phyloP scores from a whole-genome alignment of 2,329 filamentous ascomycete species.

The Keithomyces neogunnii region DNA sequence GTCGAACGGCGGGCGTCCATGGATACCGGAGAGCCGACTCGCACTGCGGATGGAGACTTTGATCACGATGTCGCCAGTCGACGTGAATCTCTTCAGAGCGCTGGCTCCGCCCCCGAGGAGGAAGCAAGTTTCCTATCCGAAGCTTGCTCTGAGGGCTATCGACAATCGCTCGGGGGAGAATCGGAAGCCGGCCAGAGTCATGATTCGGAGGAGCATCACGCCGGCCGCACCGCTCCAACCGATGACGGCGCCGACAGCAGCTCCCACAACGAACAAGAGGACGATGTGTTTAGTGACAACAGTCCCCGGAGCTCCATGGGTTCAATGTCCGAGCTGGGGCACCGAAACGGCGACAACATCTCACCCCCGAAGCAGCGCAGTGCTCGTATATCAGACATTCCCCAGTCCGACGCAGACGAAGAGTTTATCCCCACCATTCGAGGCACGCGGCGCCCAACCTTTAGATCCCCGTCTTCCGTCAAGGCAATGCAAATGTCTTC shows the following conservation, averaged over 20 bases:
- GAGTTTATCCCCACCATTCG: constrained; percentile 47
- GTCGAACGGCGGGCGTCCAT: constrained; percentile 30
- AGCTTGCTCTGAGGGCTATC: constrained; percentile 12
- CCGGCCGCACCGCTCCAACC: constrained; percentile 7
- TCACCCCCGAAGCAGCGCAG: constrained; percentile 21
- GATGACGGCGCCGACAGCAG: constrained; percentile 32
- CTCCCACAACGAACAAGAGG: constrained; percentile 43
- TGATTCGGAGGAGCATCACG: constrained; percentile 10
- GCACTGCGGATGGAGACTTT: constrained; percentile 42
- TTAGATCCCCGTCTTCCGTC: constrained; percentile 61
- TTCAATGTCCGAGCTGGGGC: constrained; percentile 34
- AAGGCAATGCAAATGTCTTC: constrained; percentile 66
- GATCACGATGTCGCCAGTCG: constrained; percentile 26
- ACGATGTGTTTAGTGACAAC: constrained; percentile 51
- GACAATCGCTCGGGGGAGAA: constrained; percentile 16
- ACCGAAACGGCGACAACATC: constrained; percentile 23
- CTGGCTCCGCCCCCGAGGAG: constrained; percentile 6
- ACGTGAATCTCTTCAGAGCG: constrained; percentile 16
- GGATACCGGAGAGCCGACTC: constrained; percentile 43
- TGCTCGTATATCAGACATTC: constrained; percentile 41
- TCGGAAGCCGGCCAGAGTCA: constrained; percentile 13
- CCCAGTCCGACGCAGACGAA: constrained; percentile 35
- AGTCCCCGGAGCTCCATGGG: constrained; percentile 49
- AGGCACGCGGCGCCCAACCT: constrained; percentile 52
- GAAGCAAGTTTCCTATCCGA: constrained; percentile 16